Evolutionary conservation across 257 asterid genomes (phyloP), one percentile per base, ranked within the genome.

Genomic region (Paraleonurus japonicus): DNA sequence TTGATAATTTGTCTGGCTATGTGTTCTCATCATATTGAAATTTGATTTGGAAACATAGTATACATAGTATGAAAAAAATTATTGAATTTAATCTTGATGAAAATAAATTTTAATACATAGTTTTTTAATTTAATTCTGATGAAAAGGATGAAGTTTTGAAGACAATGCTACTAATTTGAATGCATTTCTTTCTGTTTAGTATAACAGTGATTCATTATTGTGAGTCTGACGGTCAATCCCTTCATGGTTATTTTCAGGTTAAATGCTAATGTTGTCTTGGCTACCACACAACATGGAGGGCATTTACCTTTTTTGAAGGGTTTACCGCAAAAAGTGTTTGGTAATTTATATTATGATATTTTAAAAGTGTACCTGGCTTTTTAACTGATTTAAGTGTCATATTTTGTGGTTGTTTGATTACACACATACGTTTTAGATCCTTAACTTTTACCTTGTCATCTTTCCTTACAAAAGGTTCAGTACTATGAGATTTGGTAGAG

Each of bases 281-380:
- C 90, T 47, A 86, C 89, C 24, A 92, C 97, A 5, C 78, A 79
- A 75, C 96, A 89, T 72, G 97, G 97, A 73, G 96, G 96, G 54
- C 97, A 92, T 78, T 70, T 92, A 57, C 96, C 92, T 28, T 92
- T 79, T 92, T 83, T 76, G 97, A 89, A 86, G 97, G 96, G 67
- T 66, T 87, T 13, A 65, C 89, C 71, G 97, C 95, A 67, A 83
- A 59, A 72, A 82, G 76, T 73, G 65, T 83, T 78, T 92, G 97
- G 97, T 89, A 74, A 81, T 64, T 63, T 55, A 50, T 13, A 61
- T 16, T 30, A 12, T 15, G 3, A 26, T 41, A 55, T 65, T 27
- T 7, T 5, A 19, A 32, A 12, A 12, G 33, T 61, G 13, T 27
- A 35, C n/a, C 47, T 47, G 23, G 62, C 65, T 12, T 1, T 5